A percentile compares a stretch with the other conserved stretches of the same genome.
These are phyloP conservation scores for Triangularia verruculosa DNA, from an alignment of 2,329 filamentous ascomycete genomes.

Conservation along the genomic window DNA sequence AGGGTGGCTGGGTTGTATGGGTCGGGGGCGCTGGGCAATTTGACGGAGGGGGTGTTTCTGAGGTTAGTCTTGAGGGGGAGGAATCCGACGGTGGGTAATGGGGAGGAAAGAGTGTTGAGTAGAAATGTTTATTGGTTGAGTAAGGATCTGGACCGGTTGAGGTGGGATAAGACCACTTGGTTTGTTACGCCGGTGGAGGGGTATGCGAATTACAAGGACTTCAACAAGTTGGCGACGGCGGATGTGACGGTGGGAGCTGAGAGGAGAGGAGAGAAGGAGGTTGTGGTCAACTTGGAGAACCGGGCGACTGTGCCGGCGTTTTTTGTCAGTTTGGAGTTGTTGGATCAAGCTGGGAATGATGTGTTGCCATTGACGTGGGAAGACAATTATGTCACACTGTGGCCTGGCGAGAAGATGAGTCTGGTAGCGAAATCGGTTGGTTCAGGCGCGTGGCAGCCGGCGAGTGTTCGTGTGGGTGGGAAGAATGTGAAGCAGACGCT, in stretches of 20 bases:
- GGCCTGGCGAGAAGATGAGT: constrained; percentile 51
- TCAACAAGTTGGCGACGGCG: constrained; percentile 41
- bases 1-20: constrained; percentile 33
- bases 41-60: constrained; percentile 48
- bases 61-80: constrained; percentile 41
- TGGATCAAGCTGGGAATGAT: constrained; percentile 43
- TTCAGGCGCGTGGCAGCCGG: constrained; percentile 2
- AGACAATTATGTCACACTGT: constrained; percentile 62
- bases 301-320: constrained; percentile 51
- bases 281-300: constrained; percentile 49
- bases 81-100: constrained; percentile 27
- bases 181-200: constrained; percentile 54
- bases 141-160: constrained; percentile 44
- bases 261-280: constrained; percentile 9
- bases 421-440: constrained; percentile 25
- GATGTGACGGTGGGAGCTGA: constrained; percentile 34
- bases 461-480: constrained; percentile 18
- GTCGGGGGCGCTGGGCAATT: constrained; percentile 24
- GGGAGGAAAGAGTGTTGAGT: constrained; percentile 39
- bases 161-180: constrained; percentile 58
- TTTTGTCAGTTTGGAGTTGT: constrained; percentile 52
- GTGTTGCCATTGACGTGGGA: constrained; percentile 55
- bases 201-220: constrained; percentile 47
- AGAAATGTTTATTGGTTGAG: constrained; percentile 61
- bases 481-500: constrained; percentile 24